These are phyloP conservation scores for Xylaria flabelliformis DNA, from an alignment of 495 filamentous ascomycete species.

Conservation along the genomic window DNA sequence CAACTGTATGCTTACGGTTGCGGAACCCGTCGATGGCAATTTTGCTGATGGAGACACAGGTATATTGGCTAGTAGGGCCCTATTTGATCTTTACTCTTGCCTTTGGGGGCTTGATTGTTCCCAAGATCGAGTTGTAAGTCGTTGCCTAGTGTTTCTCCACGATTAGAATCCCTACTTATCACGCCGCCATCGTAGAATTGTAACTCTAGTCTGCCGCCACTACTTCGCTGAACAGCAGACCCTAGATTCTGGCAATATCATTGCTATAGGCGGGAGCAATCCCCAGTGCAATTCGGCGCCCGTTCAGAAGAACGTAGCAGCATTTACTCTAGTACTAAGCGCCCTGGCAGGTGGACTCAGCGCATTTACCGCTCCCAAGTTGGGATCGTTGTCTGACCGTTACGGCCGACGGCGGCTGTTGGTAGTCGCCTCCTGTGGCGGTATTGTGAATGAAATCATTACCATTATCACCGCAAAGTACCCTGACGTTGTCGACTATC, in stretches of 20 bases:
- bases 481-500: constrained; percentile 72
- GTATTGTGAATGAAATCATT: constrained; percentile 71
- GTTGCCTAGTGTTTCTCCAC: constrained; percentile 1
- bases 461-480: constrained; percentile 77
- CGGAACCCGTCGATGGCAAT: neutral
- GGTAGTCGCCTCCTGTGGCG: constrained; percentile 68
- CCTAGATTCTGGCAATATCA: constrained; percentile 63
- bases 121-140: constrained; percentile 71
- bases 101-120: constrained; percentile 81
- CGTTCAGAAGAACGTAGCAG: constrained; percentile 75
- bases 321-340: constrained; percentile 75
- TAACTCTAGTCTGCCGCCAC: constrained; percentile 78
- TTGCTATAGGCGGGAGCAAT: constrained; percentile 70
- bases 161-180: constrained; percentile 25
- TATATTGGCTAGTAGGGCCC: constrained; percentile 83
- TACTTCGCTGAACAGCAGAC: constrained; percentile 70
- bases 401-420: constrained; percentile 81
- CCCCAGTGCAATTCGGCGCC: constrained; percentile 73
- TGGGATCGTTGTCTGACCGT: constrained; percentile 87
- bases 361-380: constrained; percentile 78
- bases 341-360: constrained; percentile 73
- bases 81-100: constrained; percentile 80
- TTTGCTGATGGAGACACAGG: constrained; percentile 53
- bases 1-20: constrained; percentile 60
- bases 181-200: constrained; percentile 54